Conservation (phyloP, 2,329 filamentous ascomycete genomes). For the Fusarium circinatum region DNA sequence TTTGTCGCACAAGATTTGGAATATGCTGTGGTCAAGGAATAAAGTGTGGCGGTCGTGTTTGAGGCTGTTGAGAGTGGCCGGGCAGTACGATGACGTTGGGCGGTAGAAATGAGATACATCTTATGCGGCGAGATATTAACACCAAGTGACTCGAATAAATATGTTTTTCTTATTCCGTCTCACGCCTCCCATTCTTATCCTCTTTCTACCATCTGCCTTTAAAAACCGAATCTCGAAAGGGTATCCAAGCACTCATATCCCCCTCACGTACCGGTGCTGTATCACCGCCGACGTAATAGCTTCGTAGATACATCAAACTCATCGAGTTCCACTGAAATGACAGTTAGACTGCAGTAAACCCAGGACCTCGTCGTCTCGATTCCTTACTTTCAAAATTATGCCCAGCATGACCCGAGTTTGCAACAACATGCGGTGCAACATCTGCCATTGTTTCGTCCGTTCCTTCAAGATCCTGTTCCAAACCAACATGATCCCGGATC, state of each 20-base stretch:
- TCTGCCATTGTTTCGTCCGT: constrained; percentile 84
- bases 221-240: neutral
- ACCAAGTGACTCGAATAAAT: fast-evolving
- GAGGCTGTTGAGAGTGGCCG: neutral
- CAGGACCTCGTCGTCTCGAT: neutral
- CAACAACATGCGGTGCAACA: constrained; percentile 53
- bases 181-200: fast-evolving
- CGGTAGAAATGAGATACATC: neutral
- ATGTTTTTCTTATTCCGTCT: neutral
- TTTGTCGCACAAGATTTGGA: constrained; percentile 23
- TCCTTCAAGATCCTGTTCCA: constrained; percentile 85
- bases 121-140: fast-evolving
- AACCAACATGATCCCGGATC: constrained; percentile 78
- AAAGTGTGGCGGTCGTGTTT: neutral
- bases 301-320: neutral
- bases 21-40: neutral
- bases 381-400: constrained; percentile 1
- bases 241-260: neutral
- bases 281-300: neutral
- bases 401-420: neutral
- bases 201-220: fast-evolving
- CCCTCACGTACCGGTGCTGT: fast-evolving
- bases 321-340: neutral
- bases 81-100: neutral
- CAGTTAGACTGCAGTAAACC: neutral